Evolutionary conservation across 73 alveolate genomes (phyloP).

Genomic region (Loxodes magnus): DNA sequence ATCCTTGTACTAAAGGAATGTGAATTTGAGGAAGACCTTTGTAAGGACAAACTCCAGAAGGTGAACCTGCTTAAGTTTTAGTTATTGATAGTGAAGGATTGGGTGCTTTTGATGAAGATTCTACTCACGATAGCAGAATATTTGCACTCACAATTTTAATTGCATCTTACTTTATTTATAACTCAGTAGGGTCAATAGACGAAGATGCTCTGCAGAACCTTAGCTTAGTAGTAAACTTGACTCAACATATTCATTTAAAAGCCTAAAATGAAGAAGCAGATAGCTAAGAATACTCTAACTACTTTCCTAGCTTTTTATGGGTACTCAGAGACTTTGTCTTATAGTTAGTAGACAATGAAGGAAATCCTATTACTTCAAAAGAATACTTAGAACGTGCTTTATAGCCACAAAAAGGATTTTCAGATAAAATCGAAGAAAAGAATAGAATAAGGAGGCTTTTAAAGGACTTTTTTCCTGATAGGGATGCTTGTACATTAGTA

Average conservation of each 20-base stretch:
- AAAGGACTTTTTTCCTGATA: conserved; percentile 71
- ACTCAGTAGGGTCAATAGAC: conserved; percentile 91
- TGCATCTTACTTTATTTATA: conserved; percentile 72
- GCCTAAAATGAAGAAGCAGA: neutral
- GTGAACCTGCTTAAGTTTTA: conserved; percentile 22
- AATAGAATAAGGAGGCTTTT: conserved; percentile 56
- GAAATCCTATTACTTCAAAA: conserved; percentile 40
- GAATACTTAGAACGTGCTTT: conserved; percentile 92
- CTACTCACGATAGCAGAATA: conserved; percentile 77
- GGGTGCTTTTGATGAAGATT: conserved; percentile 85
- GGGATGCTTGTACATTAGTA: conserved; percentile 84
- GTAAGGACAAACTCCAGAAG: conserved; percentile 30
- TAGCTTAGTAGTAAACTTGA: conserved; percentile 78
- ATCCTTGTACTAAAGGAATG: conserved; percentile 95
- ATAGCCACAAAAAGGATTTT: conserved; percentile 31
- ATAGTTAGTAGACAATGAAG: conserved; percentile 53
- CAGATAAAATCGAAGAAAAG: conserved; percentile 53
- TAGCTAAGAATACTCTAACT: conserved; percentile 19
- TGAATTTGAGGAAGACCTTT: conserved; percentile 99
- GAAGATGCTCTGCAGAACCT: conserved; percentile 60
- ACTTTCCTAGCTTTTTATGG: conserved; percentile 94
- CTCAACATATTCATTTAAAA: conserved; percentile 77
- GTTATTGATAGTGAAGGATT: conserved; percentile 95
- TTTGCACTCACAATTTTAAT: conserved; percentile 79
- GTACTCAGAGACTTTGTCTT: conserved; percentile 95